phyloP scores from a whole-genome alignment of 2,329 filamentous ascomycete species.

The Fusarium siculi region DNA sequence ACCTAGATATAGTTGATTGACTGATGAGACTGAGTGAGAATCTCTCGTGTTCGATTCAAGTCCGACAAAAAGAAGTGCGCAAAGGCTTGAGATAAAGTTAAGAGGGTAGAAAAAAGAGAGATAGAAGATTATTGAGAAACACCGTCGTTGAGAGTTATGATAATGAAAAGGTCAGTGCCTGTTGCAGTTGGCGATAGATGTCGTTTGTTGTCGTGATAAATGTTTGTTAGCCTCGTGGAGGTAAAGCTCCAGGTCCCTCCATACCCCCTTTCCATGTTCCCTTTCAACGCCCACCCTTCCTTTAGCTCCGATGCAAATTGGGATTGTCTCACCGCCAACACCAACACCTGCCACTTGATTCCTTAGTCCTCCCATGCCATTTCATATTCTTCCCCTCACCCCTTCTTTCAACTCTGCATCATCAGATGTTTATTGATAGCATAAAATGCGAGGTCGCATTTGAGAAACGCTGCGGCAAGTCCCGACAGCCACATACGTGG shows the following conservation, averaged over 20 bases:
- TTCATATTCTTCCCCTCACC: background rate
- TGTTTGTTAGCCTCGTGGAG: background rate
- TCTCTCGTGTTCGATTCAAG: background rate
- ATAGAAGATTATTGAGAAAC: constrained; percentile 1
- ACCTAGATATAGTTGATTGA: background rate
- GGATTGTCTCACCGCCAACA: constrained; percentile 29
- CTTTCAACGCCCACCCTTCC: constrained; percentile 9
- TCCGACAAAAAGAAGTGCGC: background rate
- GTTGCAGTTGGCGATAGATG: background rate
- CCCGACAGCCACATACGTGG: constrained; percentile 23
- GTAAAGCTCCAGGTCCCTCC: background rate
- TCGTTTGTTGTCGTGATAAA: constrained; percentile 25
- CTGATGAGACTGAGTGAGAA: background rate
- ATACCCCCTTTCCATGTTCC: background rate
- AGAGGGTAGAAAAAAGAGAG: background rate
- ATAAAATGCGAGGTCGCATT: constrained; percentile 7
- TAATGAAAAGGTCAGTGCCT: background rate
- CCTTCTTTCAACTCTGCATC: background rate
- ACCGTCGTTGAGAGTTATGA: background rate
- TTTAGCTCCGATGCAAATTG: constrained; percentile 15
- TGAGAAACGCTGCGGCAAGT: constrained; percentile 2
- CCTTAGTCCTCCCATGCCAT: background rate
- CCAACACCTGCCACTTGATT: constrained; percentile 19
- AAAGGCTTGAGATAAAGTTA: constrained; percentile 1
- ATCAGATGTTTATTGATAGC: background rate